Percentiles rank a stretch among this genome's conserved stretches.
phyloP scores from a whole-genome alignment of 352 stramenopile genomes.

The Phytophthora melonis region DNA sequence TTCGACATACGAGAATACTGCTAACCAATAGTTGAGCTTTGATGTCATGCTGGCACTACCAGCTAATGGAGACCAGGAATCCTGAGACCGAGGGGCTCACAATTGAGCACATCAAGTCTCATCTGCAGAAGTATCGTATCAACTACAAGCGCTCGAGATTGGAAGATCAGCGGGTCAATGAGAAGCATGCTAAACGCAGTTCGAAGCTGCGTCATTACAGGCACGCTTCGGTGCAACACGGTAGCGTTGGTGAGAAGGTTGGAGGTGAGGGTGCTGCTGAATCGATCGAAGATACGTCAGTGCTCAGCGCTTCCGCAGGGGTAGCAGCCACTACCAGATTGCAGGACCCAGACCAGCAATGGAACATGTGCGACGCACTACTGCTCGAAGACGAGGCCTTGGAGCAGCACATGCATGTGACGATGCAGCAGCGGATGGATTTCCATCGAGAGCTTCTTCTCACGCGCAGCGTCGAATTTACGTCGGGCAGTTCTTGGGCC shows the following conservation, averaged over 20 bases:
- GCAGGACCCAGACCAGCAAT: constrained; percentile 12
- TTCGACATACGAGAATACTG: background rate
- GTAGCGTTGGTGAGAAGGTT: background rate
- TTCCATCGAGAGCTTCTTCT: constrained; percentile 38
- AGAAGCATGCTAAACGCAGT: constrained; percentile 26
- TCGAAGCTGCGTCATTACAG: constrained; percentile 18
- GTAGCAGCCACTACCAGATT: background rate
- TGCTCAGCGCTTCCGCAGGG: background rate
- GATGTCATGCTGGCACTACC: background rate
- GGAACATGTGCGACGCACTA: constrained; percentile 14
- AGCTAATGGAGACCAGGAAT: constrained; percentile 33
- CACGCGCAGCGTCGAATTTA: constrained; percentile 31
- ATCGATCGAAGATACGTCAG: background rate
- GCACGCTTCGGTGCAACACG: background rate
- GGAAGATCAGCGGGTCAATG: constrained; percentile 19
- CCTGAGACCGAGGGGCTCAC: constrained; percentile 20
- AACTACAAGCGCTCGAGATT: constrained; percentile 29
- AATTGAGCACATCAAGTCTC: constrained; percentile 36
- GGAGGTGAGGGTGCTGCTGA: background rate
- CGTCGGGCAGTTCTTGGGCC: constrained; percentile 19
- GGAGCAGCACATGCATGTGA: constrained; percentile 28
- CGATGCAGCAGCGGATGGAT: constrained; percentile 40
- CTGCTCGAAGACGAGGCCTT: constrained; percentile 8
- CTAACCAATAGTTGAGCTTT: background rate
- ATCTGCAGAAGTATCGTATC: constrained; percentile 40